Percentiles rank a stretch among this genome's conserved stretches.
Evolutionary conservation across 2,329 filamentous ascomycete species (phyloP).

Genomic region (Leptographium flavum): DNA sequence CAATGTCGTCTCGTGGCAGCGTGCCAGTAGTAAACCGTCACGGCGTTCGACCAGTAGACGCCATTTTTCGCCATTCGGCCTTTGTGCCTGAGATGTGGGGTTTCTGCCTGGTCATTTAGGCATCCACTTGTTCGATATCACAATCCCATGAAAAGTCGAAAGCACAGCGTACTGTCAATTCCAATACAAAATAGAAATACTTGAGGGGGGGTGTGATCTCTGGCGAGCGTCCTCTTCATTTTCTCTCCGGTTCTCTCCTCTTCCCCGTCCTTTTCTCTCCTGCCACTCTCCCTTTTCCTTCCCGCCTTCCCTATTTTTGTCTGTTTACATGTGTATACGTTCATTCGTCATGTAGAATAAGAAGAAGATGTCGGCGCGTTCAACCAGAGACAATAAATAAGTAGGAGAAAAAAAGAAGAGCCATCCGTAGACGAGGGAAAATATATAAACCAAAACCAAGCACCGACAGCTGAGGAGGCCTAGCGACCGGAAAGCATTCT

Average conservation of each 20-base stretch:
- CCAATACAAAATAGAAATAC: neutral
- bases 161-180: neutral
- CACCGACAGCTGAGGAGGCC: neutral
- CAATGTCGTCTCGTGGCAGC: neutral
- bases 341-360: constrained; percentile 1
- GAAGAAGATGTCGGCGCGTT: neutral
- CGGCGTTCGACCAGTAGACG: no score
- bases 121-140: neutral
- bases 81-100: neutral
- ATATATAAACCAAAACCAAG: neutral
- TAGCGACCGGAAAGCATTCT: constrained; percentile 4
- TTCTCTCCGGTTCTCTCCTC: no score
- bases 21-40: no score
- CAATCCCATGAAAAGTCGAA: neutral
- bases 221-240: no score
- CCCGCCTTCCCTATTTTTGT: neutral
- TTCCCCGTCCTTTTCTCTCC: no score
- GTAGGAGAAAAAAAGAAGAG: neutral
- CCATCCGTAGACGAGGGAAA: neutral
- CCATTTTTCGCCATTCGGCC: neutral
- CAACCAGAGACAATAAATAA: neutral
- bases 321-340: constrained; percentile 2
- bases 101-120: neutral
- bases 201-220: neutral
- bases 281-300: neutral